Conservation (phyloP, 148 eudicot genomes). For the Rhododendron kiyosumense region DNA sequence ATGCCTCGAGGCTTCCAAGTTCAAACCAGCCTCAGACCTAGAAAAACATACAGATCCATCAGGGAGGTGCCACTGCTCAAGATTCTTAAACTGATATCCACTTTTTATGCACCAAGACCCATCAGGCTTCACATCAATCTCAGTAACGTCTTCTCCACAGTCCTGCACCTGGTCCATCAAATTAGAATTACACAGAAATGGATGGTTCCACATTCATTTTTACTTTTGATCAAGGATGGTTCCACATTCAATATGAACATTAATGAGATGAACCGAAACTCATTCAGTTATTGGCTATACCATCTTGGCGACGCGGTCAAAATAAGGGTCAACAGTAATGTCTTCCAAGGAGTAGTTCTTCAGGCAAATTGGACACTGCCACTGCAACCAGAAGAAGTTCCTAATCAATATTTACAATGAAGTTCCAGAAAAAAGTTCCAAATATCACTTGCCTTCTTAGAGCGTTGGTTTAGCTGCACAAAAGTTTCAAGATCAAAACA, state of each 20-base stretch:
- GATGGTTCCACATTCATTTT: no score
- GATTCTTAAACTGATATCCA: constrained; percentile 39
- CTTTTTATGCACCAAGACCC: constrained; percentile 62
- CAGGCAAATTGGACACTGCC: constrained; percentile 78
- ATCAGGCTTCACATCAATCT: constrained; percentile 56
- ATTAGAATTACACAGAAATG: constrained; percentile 8
- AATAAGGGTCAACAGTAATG: constrained; percentile 56
- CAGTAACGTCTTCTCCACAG: constrained; percentile 53
- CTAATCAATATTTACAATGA: neutral
- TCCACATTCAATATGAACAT: neutral
- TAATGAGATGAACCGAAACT: neutral
- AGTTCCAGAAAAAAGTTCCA: constrained; percentile 4
- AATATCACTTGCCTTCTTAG: constrained; percentile 71
- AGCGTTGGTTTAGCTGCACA: constrained; percentile 78
- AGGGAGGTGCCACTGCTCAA: constrained; percentile 73
- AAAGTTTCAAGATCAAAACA: constrained; percentile 95
- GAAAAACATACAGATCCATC: constrained; percentile 47
- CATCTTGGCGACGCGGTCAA: constrained; percentile 46
- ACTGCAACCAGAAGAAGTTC: constrained; percentile 42
- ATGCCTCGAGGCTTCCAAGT: constrained; percentile 23
- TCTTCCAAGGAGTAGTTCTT: constrained; percentile 59
- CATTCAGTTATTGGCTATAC: constrained; percentile 25
- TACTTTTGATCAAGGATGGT: neutral
- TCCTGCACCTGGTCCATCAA: constrained; percentile 32
- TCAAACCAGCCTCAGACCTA: constrained; percentile 15